Conservation (phyloP, 116 monocot genomes). For the Zostera marina region DNA sequence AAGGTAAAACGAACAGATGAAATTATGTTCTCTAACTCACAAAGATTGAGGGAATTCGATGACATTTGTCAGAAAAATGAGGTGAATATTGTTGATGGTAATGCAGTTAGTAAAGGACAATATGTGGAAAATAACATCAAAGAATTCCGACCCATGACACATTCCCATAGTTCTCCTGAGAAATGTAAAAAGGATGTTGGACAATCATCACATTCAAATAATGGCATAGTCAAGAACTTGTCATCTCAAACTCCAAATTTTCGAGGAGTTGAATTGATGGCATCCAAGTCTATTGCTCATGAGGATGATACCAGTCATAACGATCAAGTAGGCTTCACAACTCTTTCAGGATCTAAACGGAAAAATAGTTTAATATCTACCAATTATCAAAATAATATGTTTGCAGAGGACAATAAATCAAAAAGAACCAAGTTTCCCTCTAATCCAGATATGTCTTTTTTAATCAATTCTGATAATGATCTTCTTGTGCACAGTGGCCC, state of each 20-base stretch:
- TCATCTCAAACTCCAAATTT: neutral
- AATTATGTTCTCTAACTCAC: conserved; percentile 14
- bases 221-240: neutral
- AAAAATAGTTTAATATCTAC: conserved; percentile 14
- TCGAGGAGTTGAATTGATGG: neutral
- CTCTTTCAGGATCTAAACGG: conserved; percentile 13
- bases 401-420: conserved; percentile 7
- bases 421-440: conserved; percentile 14
- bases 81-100: neutral
- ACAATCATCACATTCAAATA: neutral
- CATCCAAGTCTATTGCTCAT: neutral
- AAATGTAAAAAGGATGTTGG: neutral
- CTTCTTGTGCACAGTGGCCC: conserved; percentile 49
- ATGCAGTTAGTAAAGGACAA: neutral
- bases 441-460: conserved; percentile 39
- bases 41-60: conserved; percentile 4
- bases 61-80: neutral
- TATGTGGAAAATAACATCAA: neutral
- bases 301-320: neutral
- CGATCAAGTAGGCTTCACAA: neutral
- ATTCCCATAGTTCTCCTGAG: neutral
- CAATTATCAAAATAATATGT: conserved; percentile 20
- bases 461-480: conserved; percentile 63
- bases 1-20: conserved; percentile 10
- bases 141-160: neutral